A percentile compares a stretch with the other conserved stretches of the same genome.
Evolutionary conservation across 2,329 filamentous ascomycete genomes (phyloP).

Genomic region (Penicillium sp.): DNA sequence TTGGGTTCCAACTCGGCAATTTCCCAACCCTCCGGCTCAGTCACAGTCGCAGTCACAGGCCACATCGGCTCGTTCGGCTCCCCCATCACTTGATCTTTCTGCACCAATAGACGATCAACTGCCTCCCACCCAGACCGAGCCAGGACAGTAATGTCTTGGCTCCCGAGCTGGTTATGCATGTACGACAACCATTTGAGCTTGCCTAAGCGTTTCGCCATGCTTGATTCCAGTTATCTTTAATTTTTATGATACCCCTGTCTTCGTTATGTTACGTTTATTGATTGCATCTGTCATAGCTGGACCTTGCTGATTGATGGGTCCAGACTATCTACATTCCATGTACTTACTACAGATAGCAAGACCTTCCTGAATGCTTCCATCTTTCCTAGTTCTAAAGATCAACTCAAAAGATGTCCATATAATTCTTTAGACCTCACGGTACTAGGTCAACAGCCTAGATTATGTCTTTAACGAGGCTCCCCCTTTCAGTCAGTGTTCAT

Average conservation of each 20-base stretch:
- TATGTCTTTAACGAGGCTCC: no score
- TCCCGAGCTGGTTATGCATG: not conserved
- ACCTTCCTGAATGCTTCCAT: not conserved
- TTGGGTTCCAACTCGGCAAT: no score
- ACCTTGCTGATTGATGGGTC: not conserved
- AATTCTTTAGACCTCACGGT: not conserved
- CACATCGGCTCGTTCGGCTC: not conserved
- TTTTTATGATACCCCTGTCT: not conserved
- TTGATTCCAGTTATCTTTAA: not conserved
- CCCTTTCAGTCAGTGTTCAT: no score
- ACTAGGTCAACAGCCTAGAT: no score
- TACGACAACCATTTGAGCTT: not conserved
- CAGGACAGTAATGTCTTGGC: not conserved
- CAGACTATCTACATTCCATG: not conserved
- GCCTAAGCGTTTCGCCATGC: not conserved
- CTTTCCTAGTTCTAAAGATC: not conserved
- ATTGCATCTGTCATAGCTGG: not conserved
- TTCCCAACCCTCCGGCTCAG: no score
- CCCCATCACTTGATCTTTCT: not conserved
- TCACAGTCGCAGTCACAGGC: not conserved
- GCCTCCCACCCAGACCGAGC: not conserved
- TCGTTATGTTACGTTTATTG: not conserved
- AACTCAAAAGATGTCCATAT: not conserved
- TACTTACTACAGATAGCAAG: not conserved
- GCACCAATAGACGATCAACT: not conserved